Conservation (phyloP, 1,139 yeast species). For the Geotrichum bryndzae region DNA sequence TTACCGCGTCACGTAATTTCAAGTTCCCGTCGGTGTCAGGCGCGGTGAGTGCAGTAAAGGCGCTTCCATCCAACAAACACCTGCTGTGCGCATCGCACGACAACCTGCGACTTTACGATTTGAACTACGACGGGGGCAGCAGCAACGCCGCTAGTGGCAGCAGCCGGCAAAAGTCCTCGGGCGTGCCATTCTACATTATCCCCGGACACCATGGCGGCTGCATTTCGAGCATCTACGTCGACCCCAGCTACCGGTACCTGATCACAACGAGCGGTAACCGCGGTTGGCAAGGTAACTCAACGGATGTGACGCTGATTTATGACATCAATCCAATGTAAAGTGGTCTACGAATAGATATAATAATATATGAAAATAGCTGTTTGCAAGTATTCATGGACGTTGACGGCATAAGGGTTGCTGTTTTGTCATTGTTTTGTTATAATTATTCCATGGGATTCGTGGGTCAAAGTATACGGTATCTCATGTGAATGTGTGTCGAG, state of each 20-base stretch:
- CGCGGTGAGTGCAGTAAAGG: conserved; percentile 72
- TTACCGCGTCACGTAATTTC: conserved; percentile 48
- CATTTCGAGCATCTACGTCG: conserved; percentile 60
- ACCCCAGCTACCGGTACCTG: conserved; percentile 81
- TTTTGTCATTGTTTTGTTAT: background rate
- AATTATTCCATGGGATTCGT: background rate
- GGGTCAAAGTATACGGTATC: background rate
- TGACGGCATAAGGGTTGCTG: background rate
- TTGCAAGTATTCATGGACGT: too few species aligned
- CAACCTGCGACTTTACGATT: conserved; percentile 78
- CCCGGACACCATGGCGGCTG: conserved; percentile 66
- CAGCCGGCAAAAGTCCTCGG: conserved; percentile 26
- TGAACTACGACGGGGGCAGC: conserved; percentile 39
- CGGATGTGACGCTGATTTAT: conserved; percentile 75
- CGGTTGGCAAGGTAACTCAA: conserved; percentile 84
- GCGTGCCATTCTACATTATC: conserved; percentile 47
- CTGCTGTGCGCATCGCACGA: conserved; percentile 85
- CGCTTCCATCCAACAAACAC: conserved; percentile 78
- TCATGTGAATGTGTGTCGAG: background rate
- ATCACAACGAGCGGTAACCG: conserved; percentile 90
- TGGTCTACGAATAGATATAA: background rate
- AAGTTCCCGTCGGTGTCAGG: conserved; percentile 87
- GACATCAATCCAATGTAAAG: conserved; percentile 45
- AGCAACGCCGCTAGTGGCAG: conserved; percentile 33
- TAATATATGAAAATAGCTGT: background rate